Conservation (phyloP, 305 asterid species). For the Fraxinus angustifolia region DNA sequence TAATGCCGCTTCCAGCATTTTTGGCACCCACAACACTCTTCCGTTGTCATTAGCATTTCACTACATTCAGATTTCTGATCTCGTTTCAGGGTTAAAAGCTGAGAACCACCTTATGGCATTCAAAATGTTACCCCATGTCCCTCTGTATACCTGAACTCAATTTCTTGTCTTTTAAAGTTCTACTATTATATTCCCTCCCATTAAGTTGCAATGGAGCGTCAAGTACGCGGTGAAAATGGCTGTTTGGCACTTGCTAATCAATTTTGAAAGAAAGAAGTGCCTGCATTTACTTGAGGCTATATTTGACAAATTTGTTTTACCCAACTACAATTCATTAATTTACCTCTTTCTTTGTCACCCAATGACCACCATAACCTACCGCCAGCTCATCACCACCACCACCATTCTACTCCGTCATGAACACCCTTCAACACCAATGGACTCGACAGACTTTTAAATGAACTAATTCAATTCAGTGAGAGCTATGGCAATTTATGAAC, state of each 20-base stretch:
- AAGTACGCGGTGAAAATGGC: neutral
- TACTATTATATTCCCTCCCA: neutral
- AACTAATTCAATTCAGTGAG: constrained; percentile 3
- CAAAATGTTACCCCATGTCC: neutral
- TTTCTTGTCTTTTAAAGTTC: neutral
- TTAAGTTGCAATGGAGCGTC: neutral
- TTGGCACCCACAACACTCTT: neutral
- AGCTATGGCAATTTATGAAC: neutral
- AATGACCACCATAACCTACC: neutral
- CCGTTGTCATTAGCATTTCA: neutral
- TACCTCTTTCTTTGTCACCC: constrained; percentile 2
- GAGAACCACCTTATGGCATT: neutral
- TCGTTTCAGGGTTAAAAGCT: neutral
- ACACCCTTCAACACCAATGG: neutral
- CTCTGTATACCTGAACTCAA: neutral
- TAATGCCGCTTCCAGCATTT: neutral
- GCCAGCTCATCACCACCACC: neutral
- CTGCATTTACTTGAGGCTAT: neutral
- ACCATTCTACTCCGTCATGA: neutral
- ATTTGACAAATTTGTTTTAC: neutral
- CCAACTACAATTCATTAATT: neutral
- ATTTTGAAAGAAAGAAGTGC: neutral
- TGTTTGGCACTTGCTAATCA: neutral
- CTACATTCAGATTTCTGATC: neutral
- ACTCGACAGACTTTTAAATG: neutral